phyloP scores from a whole-genome alignment of 495 filamentous ascomycete genomes.

The Neurospora pannonica region DNA sequence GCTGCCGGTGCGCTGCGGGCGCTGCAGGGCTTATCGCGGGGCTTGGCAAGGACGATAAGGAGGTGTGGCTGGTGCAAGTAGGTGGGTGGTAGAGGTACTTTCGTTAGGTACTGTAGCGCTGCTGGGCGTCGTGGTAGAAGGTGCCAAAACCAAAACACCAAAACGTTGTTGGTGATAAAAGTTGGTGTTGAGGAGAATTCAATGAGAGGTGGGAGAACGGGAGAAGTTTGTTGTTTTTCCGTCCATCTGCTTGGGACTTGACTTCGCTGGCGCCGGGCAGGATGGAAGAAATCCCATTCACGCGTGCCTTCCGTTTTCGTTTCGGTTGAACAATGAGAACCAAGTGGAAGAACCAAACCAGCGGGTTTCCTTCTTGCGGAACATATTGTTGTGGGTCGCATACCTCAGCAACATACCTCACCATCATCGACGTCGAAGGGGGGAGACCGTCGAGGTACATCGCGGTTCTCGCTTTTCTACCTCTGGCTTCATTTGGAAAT shows the following conservation, averaged over 20 bases:
- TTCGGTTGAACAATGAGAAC: background rate
- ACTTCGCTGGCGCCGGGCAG: background rate
- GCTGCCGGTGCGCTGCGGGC: background rate
- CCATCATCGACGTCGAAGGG: no score
- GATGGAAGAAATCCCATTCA: background rate
- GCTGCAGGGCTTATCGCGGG: background rate
- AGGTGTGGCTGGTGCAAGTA: background rate
- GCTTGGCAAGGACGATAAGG: background rate
- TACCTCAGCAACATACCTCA: no score
- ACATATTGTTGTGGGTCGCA: no score
- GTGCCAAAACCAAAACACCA: background rate
- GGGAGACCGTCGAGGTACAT: no score
- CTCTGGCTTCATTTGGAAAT: no score
- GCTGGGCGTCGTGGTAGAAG: background rate
- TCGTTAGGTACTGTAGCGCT: background rate
- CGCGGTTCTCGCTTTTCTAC: no score
- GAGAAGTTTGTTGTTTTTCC: background rate
- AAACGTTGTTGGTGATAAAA: background rate
- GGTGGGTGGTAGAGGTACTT: background rate
- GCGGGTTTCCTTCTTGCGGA: no score
- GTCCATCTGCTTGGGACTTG: background rate
- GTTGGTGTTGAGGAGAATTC: background rate
- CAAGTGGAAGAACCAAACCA: background rate
- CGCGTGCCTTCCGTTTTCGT: background rate
- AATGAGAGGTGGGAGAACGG: background rate